These are phyloP conservation scores for Kodamaea anthophila DNA, from an alignment of 1,139 yeast species.

Conservation along the genomic window DNA sequence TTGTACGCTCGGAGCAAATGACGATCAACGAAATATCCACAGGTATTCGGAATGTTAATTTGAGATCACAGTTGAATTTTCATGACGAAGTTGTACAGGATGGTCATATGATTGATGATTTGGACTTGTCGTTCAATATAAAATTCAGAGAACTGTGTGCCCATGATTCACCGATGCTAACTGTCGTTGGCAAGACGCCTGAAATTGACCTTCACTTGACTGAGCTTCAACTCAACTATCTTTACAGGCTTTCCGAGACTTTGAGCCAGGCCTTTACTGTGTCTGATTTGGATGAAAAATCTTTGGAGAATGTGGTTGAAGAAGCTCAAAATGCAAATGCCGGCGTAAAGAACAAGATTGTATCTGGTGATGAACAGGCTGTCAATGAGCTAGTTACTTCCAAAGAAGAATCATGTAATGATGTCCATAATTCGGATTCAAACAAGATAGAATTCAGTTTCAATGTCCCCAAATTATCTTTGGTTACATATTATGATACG, in stretches of 20 bases:
- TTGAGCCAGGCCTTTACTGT: slow-evolving; percentile 51
- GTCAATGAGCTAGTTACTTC: background rate
- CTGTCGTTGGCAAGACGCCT: slow-evolving; percentile 55
- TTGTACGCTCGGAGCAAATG: slow-evolving; percentile 22
- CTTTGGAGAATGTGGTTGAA: slow-evolving; percentile 50
- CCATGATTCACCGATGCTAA: slow-evolving; percentile 44
- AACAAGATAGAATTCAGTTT: slow-evolving; percentile 46
- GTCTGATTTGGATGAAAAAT: slow-evolving; percentile 27
- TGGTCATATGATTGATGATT: slow-evolving; percentile 60
- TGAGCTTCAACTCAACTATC: slow-evolving; percentile 64
- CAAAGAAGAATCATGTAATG: slow-evolving; percentile 4
- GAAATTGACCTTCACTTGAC: slow-evolving; percentile 66
- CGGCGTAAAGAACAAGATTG: slow-evolving; percentile 27
- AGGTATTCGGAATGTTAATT: slow-evolving; percentile 66
- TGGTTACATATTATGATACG: slow-evolving; percentile 62
- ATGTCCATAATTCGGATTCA: slow-evolving; percentile 18
- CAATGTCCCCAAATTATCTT: slow-evolving; percentile 54
- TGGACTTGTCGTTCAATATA: slow-evolving; percentile 61
- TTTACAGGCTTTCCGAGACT: slow-evolving; percentile 51
- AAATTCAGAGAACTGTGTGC: slow-evolving; percentile 43
- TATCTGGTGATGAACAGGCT: background rate
- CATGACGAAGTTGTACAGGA: slow-evolving; percentile 38
- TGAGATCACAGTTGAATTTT: slow-evolving; percentile 56
- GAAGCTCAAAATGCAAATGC: slow-evolving; percentile 58
- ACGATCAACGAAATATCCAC: slow-evolving; percentile 50